These are phyloP conservation scores for Leccinum subgranulosum DNA, from an alignment of 768 basidiomycete species.

Conservation along the genomic window DNA sequence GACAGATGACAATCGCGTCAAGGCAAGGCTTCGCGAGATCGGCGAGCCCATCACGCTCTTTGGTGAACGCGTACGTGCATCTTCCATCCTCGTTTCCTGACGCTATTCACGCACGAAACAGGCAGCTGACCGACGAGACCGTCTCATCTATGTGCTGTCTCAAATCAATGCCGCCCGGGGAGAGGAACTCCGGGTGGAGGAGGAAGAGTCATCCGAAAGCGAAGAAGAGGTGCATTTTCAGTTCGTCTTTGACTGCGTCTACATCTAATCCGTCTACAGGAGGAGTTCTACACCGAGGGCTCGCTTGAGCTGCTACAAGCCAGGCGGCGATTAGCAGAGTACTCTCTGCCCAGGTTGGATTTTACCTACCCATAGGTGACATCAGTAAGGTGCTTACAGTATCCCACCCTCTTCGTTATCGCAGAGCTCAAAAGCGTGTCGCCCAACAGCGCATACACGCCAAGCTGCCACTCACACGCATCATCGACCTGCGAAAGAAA, in stretches of 20 bases:
- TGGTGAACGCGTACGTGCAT: conserved; percentile 85
- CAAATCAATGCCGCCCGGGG: conserved; percentile 90
- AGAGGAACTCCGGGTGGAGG: conserved; percentile 72
- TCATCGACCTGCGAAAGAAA: conserved; percentile 91
- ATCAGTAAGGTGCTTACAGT: conserved; percentile 76
- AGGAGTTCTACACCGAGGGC: conserved; percentile 95
- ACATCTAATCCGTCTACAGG: conserved; percentile 39
- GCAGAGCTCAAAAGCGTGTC: conserved; percentile 94
- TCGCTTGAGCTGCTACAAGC: conserved; percentile 84
- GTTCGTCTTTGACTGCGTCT: neutral
- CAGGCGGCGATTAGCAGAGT: conserved; percentile 84
- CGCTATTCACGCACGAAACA: conserved; percentile 33
- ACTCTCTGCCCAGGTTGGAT: conserved; percentile 92
- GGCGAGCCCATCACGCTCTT: conserved; percentile 98
- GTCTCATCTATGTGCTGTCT: conserved; percentile 90
- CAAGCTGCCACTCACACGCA: conserved; percentile 77
- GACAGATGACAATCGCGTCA: conserved; percentile 94
- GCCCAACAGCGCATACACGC: conserved; percentile 91
- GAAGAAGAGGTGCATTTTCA: conserved; percentile 65
- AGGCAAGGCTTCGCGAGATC: conserved; percentile 83
- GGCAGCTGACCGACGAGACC: conserved; percentile 95
- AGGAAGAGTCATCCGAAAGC: conserved; percentile 63
- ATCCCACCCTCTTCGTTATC: conserved; percentile 37
- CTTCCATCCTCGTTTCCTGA: neutral
- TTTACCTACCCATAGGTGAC: conserved; percentile 54